Conservation (phyloP, 129 eudicot species). For the Escallonia rubra region DNA sequence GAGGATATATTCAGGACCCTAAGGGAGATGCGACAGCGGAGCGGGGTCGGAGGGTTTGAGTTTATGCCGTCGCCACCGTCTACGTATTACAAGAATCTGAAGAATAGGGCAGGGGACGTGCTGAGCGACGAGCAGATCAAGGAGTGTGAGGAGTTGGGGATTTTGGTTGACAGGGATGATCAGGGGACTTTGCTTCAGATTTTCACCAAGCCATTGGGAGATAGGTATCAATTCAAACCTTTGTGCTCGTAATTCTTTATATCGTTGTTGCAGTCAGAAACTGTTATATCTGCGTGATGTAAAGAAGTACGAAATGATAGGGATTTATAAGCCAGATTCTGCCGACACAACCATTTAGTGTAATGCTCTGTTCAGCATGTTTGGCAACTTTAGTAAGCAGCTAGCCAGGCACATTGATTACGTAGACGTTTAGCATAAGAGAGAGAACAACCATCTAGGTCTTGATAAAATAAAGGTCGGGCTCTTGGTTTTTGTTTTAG, state of each 20-base stretch:
- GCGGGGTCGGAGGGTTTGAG: slow-evolving; percentile 77
- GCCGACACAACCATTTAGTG: too few species aligned
- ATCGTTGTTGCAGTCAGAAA: too few species aligned
- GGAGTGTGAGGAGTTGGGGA: slow-evolving; percentile 87
- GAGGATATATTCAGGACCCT: slow-evolving; percentile 74
- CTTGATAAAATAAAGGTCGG: too few species aligned
- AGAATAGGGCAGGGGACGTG: slow-evolving; percentile 58
- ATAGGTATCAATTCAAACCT: slow-evolving; percentile 37
- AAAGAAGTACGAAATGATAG: too few species aligned
- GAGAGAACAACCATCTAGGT: too few species aligned
- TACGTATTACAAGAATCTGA: slow-evolving; percentile 67
- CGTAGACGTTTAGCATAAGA: too few species aligned
- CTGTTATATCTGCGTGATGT: too few species aligned
- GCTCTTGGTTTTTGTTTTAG: too few species aligned
- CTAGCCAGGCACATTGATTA: too few species aligned
- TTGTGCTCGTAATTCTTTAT: not conserved
- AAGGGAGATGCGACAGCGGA: slow-evolving; percentile 75
- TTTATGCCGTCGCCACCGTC: slow-evolving; percentile 91
- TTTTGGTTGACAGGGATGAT: slow-evolving; percentile 85
- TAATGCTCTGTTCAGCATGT: too few species aligned
- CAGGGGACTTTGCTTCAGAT: slow-evolving; percentile 92
- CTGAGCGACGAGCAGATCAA: slow-evolving; percentile 72
- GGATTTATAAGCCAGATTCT: too few species aligned
- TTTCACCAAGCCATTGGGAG: slow-evolving; percentile 87
- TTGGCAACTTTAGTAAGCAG: too few species aligned